Base-by-base conservation (phyloP, 768 basidiomycete species). In the Kwoniella bestiolae region DNA sequence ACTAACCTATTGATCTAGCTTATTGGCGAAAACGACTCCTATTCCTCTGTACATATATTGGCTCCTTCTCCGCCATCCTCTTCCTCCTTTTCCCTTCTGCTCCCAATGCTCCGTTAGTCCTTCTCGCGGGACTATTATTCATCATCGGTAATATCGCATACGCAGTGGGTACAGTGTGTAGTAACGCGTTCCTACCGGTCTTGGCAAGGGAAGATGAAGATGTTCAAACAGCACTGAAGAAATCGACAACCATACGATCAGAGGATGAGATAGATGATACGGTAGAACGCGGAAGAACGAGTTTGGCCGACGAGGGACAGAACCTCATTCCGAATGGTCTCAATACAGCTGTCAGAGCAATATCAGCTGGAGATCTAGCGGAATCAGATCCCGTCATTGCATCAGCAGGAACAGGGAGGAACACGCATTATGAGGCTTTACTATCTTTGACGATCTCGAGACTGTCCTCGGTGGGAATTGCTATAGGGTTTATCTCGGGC, bases 151-250 rank as follows among this genome's bases (percentile, higher is more conserved):
- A 94, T 74, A 88, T 93, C 12, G 87, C 88, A 2, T 96, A 96
- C 69, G 91, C 93, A 1, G 90, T 89, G 0, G 90, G 89, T 3
- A 84, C 89, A 9, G 94, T 97, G 3, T 93, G 92, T 21, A 87
- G 92, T 85, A 97, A 97, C 76, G 86, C 92, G 0, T 95, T 95
- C 79, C 86, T 95, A 3, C 92, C 91, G 0, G 82, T 82, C 1
- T 85, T 92, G 7, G 90, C 91, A 2, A 85, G 85, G 65, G 86
- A 87, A 45, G 85, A 88, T 0, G 70, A 72, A 12, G 75, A 72
- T 0, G 66, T 68, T 2, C 28, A 63, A 52, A 44, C 46, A 29
- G 66, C 56, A 2, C 23, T n/a, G 6, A 25, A 56, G n/a, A 51
- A 60, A 21, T 18, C 26, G 7, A 29, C 23, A 35, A 21, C 12